Evolutionary conservation across 1,284 basidiomycete species (phyloP).

Genomic region (Sporisorium sorghi): DNA sequence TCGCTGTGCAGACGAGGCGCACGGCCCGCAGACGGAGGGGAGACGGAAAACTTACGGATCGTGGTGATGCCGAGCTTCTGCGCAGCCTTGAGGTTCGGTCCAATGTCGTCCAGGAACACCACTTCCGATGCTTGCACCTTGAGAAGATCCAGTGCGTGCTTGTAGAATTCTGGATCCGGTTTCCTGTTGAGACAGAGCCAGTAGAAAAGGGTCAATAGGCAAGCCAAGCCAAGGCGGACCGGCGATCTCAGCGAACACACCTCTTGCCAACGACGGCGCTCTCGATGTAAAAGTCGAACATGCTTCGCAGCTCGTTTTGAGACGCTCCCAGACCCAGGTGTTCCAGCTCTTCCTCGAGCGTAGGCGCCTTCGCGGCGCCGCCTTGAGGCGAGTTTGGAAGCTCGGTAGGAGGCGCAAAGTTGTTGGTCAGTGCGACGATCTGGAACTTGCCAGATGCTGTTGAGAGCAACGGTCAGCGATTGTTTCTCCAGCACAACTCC

Average conservation of each 20-base stretch:
- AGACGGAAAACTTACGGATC: conserved; percentile 63
- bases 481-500: background rate
- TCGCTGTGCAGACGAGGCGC: background rate
- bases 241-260: conserved; percentile 31
- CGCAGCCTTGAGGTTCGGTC: conserved; percentile 68
- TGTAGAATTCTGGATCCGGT: conserved; percentile 69
- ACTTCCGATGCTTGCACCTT: conserved; percentile 62
- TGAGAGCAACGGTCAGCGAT: background rate
- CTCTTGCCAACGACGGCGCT: conserved; percentile 68
- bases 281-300: conserved; percentile 69
- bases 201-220: background rate
- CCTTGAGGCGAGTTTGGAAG: conserved; percentile 14
- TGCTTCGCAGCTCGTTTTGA: conserved; percentile 44
- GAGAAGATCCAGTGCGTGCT: conserved; percentile 64
- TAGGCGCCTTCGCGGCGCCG: conserved; percentile 18
- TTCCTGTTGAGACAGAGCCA: conserved; percentile 55
- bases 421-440: conserved; percentile 70
- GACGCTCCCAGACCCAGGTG: conserved; percentile 53
- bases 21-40: background rate
- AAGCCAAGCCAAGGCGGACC: background rate
- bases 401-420: conserved; percentile 63
- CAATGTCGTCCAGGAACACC: conserved; percentile 70
- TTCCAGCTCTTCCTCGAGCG: conserved; percentile 58
- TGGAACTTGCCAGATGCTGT: conserved; percentile 63
- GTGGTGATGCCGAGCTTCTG: conserved; percentile 68